Conservation (phyloP, 164 flowering plant species). For the Vitis rotundifolia region DNA sequence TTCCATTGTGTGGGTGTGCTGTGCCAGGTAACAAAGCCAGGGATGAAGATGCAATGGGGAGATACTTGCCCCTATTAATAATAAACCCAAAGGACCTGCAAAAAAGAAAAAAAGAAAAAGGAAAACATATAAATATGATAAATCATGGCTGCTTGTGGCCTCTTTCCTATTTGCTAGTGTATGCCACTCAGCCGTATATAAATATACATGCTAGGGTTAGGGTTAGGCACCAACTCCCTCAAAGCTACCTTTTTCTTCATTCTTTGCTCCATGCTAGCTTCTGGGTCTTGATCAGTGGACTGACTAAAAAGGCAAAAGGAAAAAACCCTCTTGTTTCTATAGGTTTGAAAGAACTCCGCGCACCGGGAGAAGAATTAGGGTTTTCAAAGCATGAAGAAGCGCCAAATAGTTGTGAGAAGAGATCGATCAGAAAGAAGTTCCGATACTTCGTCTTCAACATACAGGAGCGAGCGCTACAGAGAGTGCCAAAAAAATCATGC, state of each 20-base stretch:
- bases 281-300: neutral
- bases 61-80: slow-evolving; percentile 2
- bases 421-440: slow-evolving; percentile 12
- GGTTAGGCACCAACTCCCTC: slow-evolving; percentile 18
- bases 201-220: slow-evolving; percentile 31
- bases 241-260: neutral
- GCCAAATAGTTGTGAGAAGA: slow-evolving; percentile 35
- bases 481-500: slow-evolving; percentile 60
- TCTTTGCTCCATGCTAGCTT: slow-evolving; percentile 2
- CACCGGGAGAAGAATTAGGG: slow-evolving; percentile 2
- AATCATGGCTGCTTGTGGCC: slow-evolving; percentile 9
- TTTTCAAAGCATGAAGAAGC: slow-evolving; percentile 34
- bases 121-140: slow-evolving; percentile 1
- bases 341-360: too few species aligned
- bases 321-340: neutral
- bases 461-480: slow-evolving; percentile 30
- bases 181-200: slow-evolving; percentile 12
- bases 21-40: too few species aligned
- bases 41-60: too few species aligned
- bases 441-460: slow-evolving; percentile 24
- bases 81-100: slow-evolving; percentile 1
- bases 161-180: neutral
- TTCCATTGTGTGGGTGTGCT: too few species aligned
- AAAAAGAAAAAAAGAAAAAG: neutral
- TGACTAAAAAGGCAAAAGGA: neutral